phyloP scores from a whole-genome alignment of 257 asterid species.

The Jacaranda copaia region DNA sequence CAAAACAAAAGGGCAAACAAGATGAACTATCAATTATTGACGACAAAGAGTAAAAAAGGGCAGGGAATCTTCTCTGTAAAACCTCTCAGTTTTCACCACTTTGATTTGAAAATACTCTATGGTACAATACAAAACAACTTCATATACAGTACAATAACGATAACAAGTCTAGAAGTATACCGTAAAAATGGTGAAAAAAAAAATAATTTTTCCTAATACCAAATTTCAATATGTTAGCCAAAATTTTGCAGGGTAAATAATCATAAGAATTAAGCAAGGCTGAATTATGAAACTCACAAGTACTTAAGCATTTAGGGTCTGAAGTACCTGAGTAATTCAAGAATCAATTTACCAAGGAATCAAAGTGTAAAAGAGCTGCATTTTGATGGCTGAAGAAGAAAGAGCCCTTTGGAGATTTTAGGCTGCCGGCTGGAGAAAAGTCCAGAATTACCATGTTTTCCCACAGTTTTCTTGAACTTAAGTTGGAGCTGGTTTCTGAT shows the following conservation, averaged over 20 bases:
- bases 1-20: constrained; percentile 49
- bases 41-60: constrained; percentile 38
- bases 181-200: background rate
- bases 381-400: background rate
- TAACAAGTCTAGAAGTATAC: background rate
- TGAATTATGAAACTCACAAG: too few species aligned
- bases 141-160: background rate
- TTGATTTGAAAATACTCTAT: constrained; percentile 2
- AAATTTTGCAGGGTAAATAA: too few species aligned
- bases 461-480: constrained; percentile 59
- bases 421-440: background rate
- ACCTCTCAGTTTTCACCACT: constrained; percentile 39
- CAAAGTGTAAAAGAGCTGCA: background rate
- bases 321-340: background rate
- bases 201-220: too few species aligned
- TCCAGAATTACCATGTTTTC: constrained; percentile 47
- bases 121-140: background rate
- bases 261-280: too few species aligned
- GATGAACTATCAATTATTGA: constrained; percentile 44
- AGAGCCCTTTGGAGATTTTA: background rate
- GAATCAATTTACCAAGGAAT: background rate
- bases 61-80: constrained; percentile 46
- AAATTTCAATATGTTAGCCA: too few species aligned
- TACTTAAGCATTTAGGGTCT: too few species aligned
- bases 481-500: background rate